Conservation (phyloP, 805 yeast genomes). For the Debaryomyces tyrocola region DNA sequence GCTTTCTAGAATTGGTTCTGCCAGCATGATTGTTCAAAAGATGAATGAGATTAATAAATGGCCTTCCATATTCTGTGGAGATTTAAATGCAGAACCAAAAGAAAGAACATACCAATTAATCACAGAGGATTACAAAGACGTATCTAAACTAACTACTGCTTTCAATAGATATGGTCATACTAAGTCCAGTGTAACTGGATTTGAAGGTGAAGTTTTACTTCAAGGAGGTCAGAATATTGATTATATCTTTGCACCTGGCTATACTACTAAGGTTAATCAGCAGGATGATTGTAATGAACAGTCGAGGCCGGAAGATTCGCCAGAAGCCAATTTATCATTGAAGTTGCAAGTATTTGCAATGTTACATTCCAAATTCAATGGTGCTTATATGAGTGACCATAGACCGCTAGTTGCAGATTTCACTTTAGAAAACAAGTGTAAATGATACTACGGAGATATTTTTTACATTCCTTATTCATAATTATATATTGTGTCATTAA, state of each 20-base stretch:
- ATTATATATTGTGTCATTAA: too few species aligned
- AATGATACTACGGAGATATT: too few species aligned
- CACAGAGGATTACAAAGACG: conserved; percentile 37
- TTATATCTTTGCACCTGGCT: conserved; percentile 44
- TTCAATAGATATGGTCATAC: conserved; percentile 39
- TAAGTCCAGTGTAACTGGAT: conserved; percentile 35
- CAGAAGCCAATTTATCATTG: conserved; percentile 11
- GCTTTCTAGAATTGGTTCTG: conserved; percentile 34
- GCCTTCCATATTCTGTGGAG: conserved; percentile 43
- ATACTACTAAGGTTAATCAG: conserved; percentile 13
- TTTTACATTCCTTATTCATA: too few species aligned
- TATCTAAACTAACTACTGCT: conserved; percentile 26
- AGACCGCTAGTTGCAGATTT: conserved; percentile 35
- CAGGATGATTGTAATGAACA: neutral
- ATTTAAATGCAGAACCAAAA: conserved; percentile 41
- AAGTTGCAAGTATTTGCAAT: conserved; percentile 30
- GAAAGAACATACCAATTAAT: conserved; percentile 41
- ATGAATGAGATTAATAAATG: conserved; percentile 28
- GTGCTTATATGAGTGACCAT: conserved; percentile 40
- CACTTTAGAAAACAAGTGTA: neutral
- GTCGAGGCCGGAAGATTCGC: conserved; percentile 7
- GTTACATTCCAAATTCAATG: conserved; percentile 32
- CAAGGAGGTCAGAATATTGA: conserved; percentile 37
- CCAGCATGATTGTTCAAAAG: conserved; percentile 33
- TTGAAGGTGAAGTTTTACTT: conserved; percentile 43